These are phyloP conservation scores for Paecilomyces niveus DNA, from an alignment of 2,329 filamentous ascomycete genomes.

Conservation along the genomic window DNA sequence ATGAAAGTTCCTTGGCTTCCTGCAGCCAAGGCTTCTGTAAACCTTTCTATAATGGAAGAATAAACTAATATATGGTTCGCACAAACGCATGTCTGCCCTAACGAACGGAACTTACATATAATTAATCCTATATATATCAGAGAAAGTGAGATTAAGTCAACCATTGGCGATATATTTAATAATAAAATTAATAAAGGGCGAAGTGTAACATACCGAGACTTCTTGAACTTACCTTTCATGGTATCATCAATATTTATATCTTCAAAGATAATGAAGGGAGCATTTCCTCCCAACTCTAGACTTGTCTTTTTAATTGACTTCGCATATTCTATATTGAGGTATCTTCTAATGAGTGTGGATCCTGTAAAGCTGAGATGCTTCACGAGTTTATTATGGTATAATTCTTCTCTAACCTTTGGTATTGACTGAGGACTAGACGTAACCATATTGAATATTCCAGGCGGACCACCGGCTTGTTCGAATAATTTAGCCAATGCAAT, in stretches of 20 bases:
- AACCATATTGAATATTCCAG: conserved; percentile 66
- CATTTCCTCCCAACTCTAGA: conserved; percentile 38
- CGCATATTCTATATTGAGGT: conserved; percentile 22
- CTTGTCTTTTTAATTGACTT: conserved; percentile 32
- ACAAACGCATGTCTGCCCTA: conserved; percentile 20
- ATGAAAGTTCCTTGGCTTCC: conserved; percentile 29
- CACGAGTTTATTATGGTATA: conserved; percentile 44
- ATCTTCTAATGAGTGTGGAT: conserved; percentile 20
- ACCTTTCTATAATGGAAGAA: conserved; percentile 31
- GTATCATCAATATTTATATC: conserved; percentile 31
- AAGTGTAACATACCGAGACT: too few species aligned
- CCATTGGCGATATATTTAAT: too few species aligned
- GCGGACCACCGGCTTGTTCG: conserved; percentile 8
- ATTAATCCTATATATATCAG: not conserved
- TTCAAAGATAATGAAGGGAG: too few species aligned
- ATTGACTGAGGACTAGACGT: conserved; percentile 64
- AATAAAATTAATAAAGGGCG: too few species aligned
- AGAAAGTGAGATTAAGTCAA: too few species aligned
- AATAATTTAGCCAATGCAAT: conserved; percentile 46
- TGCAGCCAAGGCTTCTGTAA: conserved; percentile 43
- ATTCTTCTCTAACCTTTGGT: conserved; percentile 6
- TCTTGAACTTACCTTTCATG: conserved; percentile 11
- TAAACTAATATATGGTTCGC: conserved; percentile 37
- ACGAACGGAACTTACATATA: conserved; percentile 4
- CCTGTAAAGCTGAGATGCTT: conserved; percentile 62